A percentile compares a stretch with the other conserved stretches of the same genome.
Evolutionary conservation across 2,329 filamentous ascomycete species (phyloP).

Genomic region (Cladosporium sp.): DNA sequence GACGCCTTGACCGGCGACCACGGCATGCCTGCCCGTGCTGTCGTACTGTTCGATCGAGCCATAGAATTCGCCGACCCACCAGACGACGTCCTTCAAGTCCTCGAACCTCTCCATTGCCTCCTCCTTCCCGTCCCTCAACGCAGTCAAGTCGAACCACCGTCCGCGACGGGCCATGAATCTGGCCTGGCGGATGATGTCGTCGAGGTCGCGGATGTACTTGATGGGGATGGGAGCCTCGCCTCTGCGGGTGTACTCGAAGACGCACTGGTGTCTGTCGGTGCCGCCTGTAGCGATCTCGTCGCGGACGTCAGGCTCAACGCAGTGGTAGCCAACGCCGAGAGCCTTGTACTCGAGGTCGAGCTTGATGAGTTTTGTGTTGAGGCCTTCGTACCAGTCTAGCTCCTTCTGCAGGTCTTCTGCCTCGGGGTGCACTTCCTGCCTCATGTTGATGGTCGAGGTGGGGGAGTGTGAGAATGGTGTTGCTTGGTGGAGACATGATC

Average conservation of each 20-base stretch:
- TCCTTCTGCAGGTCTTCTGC: background rate
- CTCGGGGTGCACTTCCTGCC: background rate
- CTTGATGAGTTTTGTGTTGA: background rate
- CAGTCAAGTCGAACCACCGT: background rate
- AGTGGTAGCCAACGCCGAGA: background rate
- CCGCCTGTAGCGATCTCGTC: background rate
- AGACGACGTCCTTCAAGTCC: background rate
- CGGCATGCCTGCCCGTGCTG: background rate
- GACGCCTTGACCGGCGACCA: background rate
- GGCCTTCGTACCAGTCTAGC: background rate
- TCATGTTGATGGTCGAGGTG: background rate
- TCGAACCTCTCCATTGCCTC: background rate
- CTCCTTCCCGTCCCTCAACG: background rate
- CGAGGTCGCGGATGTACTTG: background rate
- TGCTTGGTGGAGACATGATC: background rate
- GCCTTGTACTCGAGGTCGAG: background rate
- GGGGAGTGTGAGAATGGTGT: background rate
- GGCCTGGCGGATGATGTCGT: background rate
- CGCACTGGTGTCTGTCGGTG: background rate
- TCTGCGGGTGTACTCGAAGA: background rate
- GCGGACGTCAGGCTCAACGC: background rate
- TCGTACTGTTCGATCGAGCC: background rate
- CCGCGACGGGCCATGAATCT: background rate
- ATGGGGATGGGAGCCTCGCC: background rate
- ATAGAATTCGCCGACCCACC: background rate